These are phyloP conservation scores for Claviceps humidiphila DNA, from an alignment of 2,329 filamentous ascomycete species.

Conservation along the genomic window DNA sequence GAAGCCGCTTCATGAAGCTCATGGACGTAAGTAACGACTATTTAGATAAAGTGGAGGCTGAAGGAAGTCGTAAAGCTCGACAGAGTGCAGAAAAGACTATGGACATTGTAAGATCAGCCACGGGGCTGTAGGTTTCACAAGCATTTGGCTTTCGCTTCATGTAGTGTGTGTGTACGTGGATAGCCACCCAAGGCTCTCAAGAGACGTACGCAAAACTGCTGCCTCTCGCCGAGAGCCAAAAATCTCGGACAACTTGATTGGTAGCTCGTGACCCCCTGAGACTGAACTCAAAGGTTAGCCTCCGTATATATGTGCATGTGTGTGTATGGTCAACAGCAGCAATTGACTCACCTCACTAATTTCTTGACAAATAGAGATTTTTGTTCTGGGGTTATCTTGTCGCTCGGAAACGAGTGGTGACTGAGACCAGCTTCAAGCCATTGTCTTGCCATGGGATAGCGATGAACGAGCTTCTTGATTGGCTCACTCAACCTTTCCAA, in stretches of 20 bases:
- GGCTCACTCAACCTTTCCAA: constrained; percentile 59
- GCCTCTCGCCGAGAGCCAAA: constrained; percentile 56
- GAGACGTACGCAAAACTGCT: constrained; percentile 49
- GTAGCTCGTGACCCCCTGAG: constrained; percentile 51
- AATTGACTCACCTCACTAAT: constrained; percentile 38
- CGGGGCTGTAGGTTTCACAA: constrained; percentile 30
- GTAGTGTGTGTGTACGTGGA: neutral
- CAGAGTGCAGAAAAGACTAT: constrained; percentile 47
- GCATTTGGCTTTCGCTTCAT: neutral
- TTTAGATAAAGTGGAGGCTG: constrained; percentile 42
- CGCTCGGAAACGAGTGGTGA: constrained; percentile 42
- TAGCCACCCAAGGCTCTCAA: constrained; percentile 13
- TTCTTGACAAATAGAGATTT: constrained; percentile 54
- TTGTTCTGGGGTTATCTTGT: constrained; percentile 44
- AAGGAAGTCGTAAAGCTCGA: constrained; percentile 49
- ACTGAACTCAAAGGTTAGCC: constrained; percentile 21
- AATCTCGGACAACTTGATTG: constrained; percentile 55
- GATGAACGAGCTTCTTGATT: constrained; percentile 51
- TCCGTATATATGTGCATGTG: neutral
- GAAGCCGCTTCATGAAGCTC: constrained; percentile 41
- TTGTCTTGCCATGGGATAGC: constrained; percentile 39
- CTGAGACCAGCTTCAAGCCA: constrained; percentile 52
- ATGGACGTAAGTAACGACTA: constrained; percentile 33
- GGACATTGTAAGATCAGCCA: constrained; percentile 34
- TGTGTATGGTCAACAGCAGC: neutral